A percentile compares a stretch with the other conserved stretches of the same genome.
Evolutionary conservation across 2,329 filamentous ascomycete genomes (phyloP).

Genomic region (Neofusicoccum laricinum): DNA sequence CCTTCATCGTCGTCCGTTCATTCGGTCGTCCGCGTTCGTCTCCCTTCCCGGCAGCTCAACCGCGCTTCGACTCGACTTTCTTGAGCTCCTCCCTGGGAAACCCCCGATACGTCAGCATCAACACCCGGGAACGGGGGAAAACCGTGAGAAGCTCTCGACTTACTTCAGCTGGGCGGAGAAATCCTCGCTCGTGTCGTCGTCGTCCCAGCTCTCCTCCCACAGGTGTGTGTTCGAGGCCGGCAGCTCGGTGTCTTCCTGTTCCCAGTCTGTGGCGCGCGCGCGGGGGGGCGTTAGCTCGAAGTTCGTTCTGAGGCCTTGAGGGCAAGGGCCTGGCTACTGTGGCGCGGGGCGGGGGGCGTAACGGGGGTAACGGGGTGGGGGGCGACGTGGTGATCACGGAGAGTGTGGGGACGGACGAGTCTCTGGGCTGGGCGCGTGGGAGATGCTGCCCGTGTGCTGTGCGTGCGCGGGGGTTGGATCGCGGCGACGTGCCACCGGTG

Average conservation of each 20-base stretch:
- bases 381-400: too few species aligned
- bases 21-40: too few species aligned
- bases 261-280: constrained; percentile 64
- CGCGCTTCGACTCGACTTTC: constrained; percentile 62
- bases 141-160: constrained; percentile 37
- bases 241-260: constrained; percentile 83
- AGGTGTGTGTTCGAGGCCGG: constrained; percentile 76
- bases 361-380: too few species aligned
- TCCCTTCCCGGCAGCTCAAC: background rate
- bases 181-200: constrained; percentile 94
- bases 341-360: too few species aligned
- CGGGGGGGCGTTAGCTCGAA: too few species aligned
- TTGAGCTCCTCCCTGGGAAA: constrained; percentile 84
- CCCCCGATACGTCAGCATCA: background rate
- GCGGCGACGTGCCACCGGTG: too few species aligned
- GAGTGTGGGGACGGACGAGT: too few species aligned
- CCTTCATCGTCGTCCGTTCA: background rate
- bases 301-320: background rate
- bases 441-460: too few species aligned
- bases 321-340: too few species aligned
- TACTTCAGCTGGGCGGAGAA: constrained; percentile 94
- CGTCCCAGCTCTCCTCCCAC: constrained; percentile 99
- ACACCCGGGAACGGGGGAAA: too few species aligned
- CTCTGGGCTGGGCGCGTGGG: too few species aligned
- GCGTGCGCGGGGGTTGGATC: too few species aligned